Base-by-base conservation (phyloP, 75 land plant species). In the Cunninghamia lanceolata region DNA sequence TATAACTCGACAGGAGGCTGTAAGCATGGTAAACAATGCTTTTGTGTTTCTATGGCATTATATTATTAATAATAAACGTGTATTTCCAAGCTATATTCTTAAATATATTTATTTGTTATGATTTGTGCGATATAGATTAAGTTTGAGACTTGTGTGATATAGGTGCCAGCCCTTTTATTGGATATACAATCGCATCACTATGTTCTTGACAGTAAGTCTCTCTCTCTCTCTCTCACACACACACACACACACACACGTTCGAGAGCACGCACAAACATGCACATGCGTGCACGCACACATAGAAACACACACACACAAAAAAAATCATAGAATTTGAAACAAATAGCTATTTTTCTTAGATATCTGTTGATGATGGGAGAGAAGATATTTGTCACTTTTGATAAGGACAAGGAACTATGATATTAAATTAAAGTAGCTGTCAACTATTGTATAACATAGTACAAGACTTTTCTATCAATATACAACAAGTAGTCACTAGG, bases 91-190 rank as follows among this genome's bases (percentile, higher is more conserved):
- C 38, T 36, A 21, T 8, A 77, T 80, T 80, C 46, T 46, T 43
- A 42, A 28, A 17, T 80, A 10, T 80, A 25, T 80, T 3, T 40
- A 10, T 11, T 45, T 42, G 2, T 30, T 43, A 43, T 43, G 16
- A 11, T 16, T 19, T 78, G 21, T 40, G 32, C n/a, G n/a, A 34
- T 80, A n/a, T 45, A n/a, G 19, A 17, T 80, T 42, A 36, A 42
- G 30, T 43, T 77, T 43, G 46, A 45, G 14, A 80, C 86, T 54
- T 59, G 83, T 92, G 10, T 88, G 90, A 30, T 89, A 42, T 92
- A 98, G 99, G 95, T 98, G 7, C 99, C 99, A 82, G 99, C 99
- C 38, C 88, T 98, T n/a, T 98, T 98, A 76, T 86, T 98, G 84
- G 97, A 96, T 92, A 95, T 98, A 84, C 90, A 84, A 54, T 94